Percentiles rank a stretch among this genome's conserved stretches.
Conservation (phyloP, 352 stramenopile species). For the Blastocystis hominis region DNA sequence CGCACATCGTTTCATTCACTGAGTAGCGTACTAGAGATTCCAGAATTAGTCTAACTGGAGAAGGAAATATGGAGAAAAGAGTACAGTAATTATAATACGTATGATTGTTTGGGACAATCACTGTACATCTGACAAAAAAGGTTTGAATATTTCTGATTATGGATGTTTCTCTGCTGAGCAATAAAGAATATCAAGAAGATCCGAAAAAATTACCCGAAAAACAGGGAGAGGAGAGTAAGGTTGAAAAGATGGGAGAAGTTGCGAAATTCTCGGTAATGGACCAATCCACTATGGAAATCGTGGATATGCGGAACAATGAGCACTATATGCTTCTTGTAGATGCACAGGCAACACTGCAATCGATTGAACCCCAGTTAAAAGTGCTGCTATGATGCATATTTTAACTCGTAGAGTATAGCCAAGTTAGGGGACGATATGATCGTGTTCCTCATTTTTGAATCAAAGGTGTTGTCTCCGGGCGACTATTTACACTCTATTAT, state of each 20-base stretch:
- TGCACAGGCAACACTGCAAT: neutral
- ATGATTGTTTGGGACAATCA: neutral
- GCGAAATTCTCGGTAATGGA: neutral
- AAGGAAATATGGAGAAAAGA: neutral
- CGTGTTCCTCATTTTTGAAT: constrained; percentile 18
- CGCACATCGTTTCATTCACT: neutral
- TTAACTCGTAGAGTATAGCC: constrained; percentile 9
- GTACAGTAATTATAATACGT: neutral
- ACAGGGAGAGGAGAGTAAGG: neutral
- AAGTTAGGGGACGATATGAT: neutral
- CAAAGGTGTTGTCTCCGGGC: neutral
- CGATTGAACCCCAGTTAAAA: constrained; percentile 5
- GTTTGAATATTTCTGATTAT: neutral
- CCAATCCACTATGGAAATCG: neutral
- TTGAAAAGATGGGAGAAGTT: constrained; percentile 18
- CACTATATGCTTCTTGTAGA: constrained; percentile 51
- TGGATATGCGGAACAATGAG: constrained; percentile 30
- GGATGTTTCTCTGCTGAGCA: neutral
- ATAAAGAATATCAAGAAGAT: neutral
- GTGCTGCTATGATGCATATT: neutral
- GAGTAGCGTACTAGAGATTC: neutral
- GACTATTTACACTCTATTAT: constrained; percentile 31
- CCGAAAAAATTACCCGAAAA: neutral
- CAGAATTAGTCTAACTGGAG: neutral
- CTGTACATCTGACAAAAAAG: neutral